phyloP scores from a whole-genome alignment of 169 alveolate genomes.

The Eimeria acervulina region DNA sequence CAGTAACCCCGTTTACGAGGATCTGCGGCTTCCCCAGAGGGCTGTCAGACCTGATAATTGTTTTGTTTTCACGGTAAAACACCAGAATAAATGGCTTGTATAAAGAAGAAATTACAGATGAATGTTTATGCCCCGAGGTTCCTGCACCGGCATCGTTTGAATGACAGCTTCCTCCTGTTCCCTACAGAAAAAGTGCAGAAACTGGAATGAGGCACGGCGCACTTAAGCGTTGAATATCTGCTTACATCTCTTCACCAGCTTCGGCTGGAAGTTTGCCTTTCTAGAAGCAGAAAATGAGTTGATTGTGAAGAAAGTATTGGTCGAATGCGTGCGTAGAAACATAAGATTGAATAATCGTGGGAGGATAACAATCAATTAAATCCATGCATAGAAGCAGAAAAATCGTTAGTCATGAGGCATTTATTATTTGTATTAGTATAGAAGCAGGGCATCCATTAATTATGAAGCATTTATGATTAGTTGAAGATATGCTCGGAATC shows the following conservation, averaged over 20 bases:
- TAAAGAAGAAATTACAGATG: slow-evolving; percentile 37
- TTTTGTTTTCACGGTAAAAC: not conserved
- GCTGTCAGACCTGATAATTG: slow-evolving; percentile 33
- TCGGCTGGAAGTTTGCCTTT: slow-evolving; percentile 82
- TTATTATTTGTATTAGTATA: too few relatives aligned
- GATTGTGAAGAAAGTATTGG: too few relatives aligned
- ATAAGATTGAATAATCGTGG: too few relatives aligned
- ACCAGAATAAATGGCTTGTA: not conserved
- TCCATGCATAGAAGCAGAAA: too few relatives aligned
- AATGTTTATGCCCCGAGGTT: slow-evolving; percentile 69
- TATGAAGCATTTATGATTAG: too few relatives aligned
- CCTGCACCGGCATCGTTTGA: slow-evolving; percentile 69
- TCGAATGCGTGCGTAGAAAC: too few relatives aligned
- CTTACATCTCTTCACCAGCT: slow-evolving; percentile 77
- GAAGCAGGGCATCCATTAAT: too few relatives aligned
- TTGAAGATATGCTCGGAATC: too few relatives aligned
- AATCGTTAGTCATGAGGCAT: too few relatives aligned
- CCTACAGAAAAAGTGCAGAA: not conserved
- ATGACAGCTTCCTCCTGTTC: slow-evolving; percentile 20
- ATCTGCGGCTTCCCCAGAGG: slow-evolving; percentile 76
- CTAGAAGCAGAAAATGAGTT: not conserved
- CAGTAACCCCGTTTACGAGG: slow-evolving; percentile 65
- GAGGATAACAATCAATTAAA: too few relatives aligned
- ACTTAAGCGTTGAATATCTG: not conserved
- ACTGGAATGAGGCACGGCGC: not conserved